Base-by-base conservation (phyloP, 2,329 filamentous ascomycete species). In the Xylaria sp. region DNA sequence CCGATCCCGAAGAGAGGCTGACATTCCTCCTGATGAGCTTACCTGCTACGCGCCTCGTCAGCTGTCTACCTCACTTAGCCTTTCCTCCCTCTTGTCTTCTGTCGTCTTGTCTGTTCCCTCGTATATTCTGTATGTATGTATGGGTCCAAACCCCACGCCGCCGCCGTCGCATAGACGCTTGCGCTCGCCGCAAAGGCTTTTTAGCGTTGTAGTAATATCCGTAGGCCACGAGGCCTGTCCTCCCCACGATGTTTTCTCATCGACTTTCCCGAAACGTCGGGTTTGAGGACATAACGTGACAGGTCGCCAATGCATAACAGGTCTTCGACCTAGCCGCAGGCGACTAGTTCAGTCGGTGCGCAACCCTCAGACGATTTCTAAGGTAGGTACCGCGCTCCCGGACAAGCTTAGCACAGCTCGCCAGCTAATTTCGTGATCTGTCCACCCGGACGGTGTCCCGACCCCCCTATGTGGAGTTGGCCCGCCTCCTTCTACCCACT, bases 211-310 rank as follows among this genome's bases (percentile, higher is more conserved):
- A 67, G 60, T 67, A 59, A 67, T 64, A 48, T 45, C 12, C 3
- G 24, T 34, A 39, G 53, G 45, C 58, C 51, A 59, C 47, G 64
- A 59, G 59, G 39, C 36, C 55, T 48, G 47, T 12, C 14, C 14
- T 50, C 51, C 59, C 54, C 45, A 62, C 58, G 64, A 63, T 63
- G 34, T 32, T 47, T 45, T 19, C 17, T 36, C 48, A 19, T 45
- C 34, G 55, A 68, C 34, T 47, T 56, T 19, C 61, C 61, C 65
- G 50, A 55, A 56, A 57, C 55, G 55, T 39, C 19, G 17, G 39
- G 48, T 39, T 54, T 30, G 39, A 54, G 45, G 48, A 48, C 61
- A 65, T 68, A 65, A 65, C 66, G 61, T 65, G 66, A 68, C 61
- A 68, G 57, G 61, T 48, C 36, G 36, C 42, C 57, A 30, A 61